Evolutionary conservation across 371 early-diverging fungal species (phyloP).

Genomic region (Synchytrium microbalum): DNA sequence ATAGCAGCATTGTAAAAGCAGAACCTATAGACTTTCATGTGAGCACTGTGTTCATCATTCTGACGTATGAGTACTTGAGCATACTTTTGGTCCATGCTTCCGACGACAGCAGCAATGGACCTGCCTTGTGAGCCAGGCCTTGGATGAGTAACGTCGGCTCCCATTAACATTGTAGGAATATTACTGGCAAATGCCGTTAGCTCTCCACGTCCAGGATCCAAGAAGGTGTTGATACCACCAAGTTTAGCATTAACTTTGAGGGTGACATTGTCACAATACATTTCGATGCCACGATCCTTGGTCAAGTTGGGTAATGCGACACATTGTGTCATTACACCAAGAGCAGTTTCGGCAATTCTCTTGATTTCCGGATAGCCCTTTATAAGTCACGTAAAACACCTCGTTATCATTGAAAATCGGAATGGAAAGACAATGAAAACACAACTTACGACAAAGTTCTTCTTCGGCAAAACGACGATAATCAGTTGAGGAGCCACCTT

Average conservation of each 20-base stretch:
- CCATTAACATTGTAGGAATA: slow-evolving; percentile 7
- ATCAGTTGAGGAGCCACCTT: slow-evolving; percentile 55
- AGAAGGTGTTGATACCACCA: slow-evolving; percentile 13
- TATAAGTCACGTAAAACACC: slow-evolving; percentile 31
- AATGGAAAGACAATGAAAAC: slow-evolving; percentile 1
- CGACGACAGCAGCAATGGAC: slow-evolving; percentile 80
- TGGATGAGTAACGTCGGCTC: slow-evolving; percentile 48
- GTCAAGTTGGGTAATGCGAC: slow-evolving; percentile 53
- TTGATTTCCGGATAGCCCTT: slow-evolving; percentile 85
- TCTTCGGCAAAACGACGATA: slow-evolving; percentile 54
- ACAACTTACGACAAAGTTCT: not conserved
- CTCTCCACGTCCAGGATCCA: slow-evolving; percentile 2
- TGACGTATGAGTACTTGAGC: not conserved
- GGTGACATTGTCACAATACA: slow-evolving; percentile 36
- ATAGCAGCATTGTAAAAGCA: slow-evolving; percentile 56
- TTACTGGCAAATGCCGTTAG: not conserved
- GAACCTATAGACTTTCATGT: slow-evolving; percentile 53
- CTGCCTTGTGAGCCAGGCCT: slow-evolving; percentile 61
- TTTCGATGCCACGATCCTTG: slow-evolving; percentile 34
- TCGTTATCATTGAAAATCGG: slow-evolving; percentile 7
- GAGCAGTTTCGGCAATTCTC: slow-evolving; percentile 69
- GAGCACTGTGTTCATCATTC: slow-evolving; percentile 6
- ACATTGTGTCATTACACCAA: slow-evolving; percentile 82
- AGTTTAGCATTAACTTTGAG: slow-evolving; percentile 34
- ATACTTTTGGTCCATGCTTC: slow-evolving; percentile 41